Conservation (phyloP, 768 basidiomycete genomes). For the Russula griseocarnosa region DNA sequence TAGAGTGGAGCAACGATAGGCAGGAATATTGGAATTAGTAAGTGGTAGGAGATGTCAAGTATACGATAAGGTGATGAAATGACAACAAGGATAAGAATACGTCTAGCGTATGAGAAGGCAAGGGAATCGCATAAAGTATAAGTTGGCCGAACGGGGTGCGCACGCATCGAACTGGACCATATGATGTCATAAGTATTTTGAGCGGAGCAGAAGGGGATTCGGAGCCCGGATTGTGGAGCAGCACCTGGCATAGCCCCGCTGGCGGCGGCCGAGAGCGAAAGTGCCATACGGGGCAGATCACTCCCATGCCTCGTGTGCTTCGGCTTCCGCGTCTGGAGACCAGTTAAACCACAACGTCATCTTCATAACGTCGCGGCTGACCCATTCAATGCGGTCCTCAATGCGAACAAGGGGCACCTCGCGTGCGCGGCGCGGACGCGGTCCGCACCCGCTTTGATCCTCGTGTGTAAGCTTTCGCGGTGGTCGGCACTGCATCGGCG, state of each 20-base stretch:
- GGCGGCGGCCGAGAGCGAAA: not conserved
- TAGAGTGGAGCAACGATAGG: not conserved
- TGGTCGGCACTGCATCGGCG: not conserved
- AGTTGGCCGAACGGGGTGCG: not conserved
- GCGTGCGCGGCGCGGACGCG: not conserved
- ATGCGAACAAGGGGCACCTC: slow-evolving; percentile 15
- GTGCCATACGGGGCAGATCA: not conserved
- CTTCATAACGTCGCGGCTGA: not conserved
- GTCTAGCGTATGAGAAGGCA: not conserved
- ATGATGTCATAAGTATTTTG: not conserved
- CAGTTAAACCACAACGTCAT: slow-evolving; percentile 18
- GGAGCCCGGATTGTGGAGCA: not conserved
- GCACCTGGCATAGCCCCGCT: not conserved
- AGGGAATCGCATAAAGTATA: not conserved
- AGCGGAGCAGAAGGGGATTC: not conserved
- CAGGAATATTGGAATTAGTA: not conserved
- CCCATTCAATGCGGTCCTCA: slow-evolving; percentile 11
- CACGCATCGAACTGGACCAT: not conserved
- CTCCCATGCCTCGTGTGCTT: not conserved
- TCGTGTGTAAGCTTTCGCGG: not conserved
- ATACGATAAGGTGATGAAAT: not conserved
- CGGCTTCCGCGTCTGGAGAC: slow-evolving; percentile 13
- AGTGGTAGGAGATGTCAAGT: not conserved
- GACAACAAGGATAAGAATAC: not conserved
- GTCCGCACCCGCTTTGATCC: not conserved